phyloP scores from a whole-genome alignment of 805 yeast species.

The Aciculoconidium aculeatum region DNA sequence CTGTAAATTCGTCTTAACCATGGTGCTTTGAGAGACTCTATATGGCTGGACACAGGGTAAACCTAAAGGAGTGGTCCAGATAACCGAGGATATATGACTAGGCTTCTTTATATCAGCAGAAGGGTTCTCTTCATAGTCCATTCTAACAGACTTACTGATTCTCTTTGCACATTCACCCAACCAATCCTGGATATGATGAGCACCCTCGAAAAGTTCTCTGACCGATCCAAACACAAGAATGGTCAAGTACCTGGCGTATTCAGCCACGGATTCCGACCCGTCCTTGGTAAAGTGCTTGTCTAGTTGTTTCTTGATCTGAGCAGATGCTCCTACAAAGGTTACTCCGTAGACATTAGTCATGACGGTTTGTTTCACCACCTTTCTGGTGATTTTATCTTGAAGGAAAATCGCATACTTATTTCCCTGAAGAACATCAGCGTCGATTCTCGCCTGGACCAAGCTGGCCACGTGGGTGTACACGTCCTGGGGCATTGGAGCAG shows the following conservation, averaged over 20 bases:
- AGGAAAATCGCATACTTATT: conserved; percentile 49
- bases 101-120: conserved; percentile 31
- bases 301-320: conserved; percentile 78
- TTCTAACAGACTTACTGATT: conserved; percentile 70
- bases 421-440: conserved; percentile 48
- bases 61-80: conserved; percentile 97
- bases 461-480: conserved; percentile 68
- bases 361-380: conserved; percentile 92
- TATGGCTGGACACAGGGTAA: conserved; percentile 97
- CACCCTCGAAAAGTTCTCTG: conserved; percentile 81
- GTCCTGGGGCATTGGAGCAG: conserved; percentile 70
- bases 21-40: conserved; percentile 58
- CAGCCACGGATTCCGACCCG: conserved; percentile 32
- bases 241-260: conserved; percentile 60
- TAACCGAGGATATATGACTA: conserved; percentile 76
- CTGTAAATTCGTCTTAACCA: conserved; percentile 78
- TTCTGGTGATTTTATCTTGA: conserved; percentile 65
- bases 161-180: conserved; percentile 78
- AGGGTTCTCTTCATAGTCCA: conserved; percentile 42
- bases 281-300: conserved; percentile 50
- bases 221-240: conserved; percentile 75
- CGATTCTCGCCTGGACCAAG: conserved; percentile 51
- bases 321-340: conserved; percentile 87
- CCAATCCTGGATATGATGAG: conserved; percentile 96
- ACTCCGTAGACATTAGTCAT: conserved; percentile 99